Percentiles rank a stretch among this genome's conserved stretches.
Evolutionary conservation across 2,329 filamentous ascomycete species (phyloP).

Genomic region (Claviceps purpurea): DNA sequence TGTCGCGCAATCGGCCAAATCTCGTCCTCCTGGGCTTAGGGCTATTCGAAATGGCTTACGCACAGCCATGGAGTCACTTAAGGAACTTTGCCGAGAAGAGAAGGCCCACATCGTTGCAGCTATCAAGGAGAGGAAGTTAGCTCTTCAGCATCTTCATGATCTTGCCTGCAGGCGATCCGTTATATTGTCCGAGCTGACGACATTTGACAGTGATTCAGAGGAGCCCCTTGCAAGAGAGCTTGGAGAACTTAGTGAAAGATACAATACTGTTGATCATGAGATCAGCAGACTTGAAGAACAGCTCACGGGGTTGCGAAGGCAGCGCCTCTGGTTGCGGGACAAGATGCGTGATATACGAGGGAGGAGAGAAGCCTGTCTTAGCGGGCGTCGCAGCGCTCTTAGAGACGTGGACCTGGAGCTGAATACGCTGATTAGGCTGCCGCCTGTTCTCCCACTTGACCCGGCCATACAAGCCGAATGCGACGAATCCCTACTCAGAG

Average conservation of each 20-base stretch:
- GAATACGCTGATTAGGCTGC: constrained; percentile 41
- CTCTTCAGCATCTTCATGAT: constrained; percentile 42
- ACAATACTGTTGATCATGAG: constrained; percentile 40
- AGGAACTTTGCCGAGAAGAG: constrained; percentile 55
- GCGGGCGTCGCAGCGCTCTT: constrained; percentile 55
- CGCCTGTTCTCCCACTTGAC: constrained; percentile 41
- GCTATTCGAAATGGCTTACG: constrained; percentile 53
- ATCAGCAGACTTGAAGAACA: constrained; percentile 54
- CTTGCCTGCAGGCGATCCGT: constrained; percentile 36
- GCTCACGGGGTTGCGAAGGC: constrained; percentile 45
- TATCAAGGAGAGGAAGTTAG: constrained; percentile 40
- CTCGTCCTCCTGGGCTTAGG: constrained; percentile 41
- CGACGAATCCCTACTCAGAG: constrained; percentile 6
- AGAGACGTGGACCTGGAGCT: constrained; percentile 53
- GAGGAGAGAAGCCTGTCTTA: constrained; percentile 55
- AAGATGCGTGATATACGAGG: constrained; percentile 51
- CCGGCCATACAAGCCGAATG: constrained; percentile 24
- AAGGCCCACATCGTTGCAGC: constrained; percentile 45
- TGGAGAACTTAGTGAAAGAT: constrained; percentile 42
- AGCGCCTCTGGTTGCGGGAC: constrained; percentile 43
- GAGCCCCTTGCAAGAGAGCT: constrained; percentile 50
- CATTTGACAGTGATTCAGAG: constrained; percentile 41
- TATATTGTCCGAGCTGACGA: constrained; percentile 36
- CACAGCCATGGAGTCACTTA: constrained; percentile 48
- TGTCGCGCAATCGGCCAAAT: constrained; percentile 39